phyloP scores from a whole-genome alignment of 2,329 filamentous ascomycete species.

The Celoporthe dispersa region DNA sequence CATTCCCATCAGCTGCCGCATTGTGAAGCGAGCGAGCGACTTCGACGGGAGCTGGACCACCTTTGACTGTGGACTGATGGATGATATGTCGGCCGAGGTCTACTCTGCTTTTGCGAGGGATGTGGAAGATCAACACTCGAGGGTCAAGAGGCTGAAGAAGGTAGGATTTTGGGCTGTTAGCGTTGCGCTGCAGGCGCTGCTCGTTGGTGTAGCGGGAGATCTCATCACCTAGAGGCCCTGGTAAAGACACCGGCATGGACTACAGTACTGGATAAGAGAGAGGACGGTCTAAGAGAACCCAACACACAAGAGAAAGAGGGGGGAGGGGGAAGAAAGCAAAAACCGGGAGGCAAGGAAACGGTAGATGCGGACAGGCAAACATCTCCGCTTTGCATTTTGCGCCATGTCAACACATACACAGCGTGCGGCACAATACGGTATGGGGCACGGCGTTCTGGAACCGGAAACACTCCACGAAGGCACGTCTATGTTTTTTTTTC shows the following conservation, averaged over 20 bases:
- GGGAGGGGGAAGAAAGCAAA: background rate
- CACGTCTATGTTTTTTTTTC: background rate
- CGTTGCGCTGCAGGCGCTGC: conserved; percentile 88
- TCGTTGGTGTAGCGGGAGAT: conserved; percentile 92
- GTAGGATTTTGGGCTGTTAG: conserved; percentile 94
- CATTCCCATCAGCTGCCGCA: conserved; percentile 91
- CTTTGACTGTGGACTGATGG: conserved; percentile 91
- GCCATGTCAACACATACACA: conserved; percentile 6
- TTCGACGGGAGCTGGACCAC: conserved; percentile 96
- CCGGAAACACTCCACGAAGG: conserved; percentile 1
- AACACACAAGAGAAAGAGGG: background rate
- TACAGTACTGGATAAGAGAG: background rate
- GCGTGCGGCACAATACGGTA: conserved; percentile 2
- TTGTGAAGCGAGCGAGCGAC: conserved; percentile 85
- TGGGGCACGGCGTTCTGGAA: conserved; percentile 1
- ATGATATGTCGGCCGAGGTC: conserved; percentile 89
- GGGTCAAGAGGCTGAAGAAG: conserved; percentile 87
- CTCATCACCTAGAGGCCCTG: conserved; percentile 46
- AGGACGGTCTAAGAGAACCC: too few relatives aligned
- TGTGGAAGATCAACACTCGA: conserved; percentile 85
- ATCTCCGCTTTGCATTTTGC: conserved; percentile 3
- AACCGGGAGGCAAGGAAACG: too few relatives aligned
- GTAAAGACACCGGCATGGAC: background rate
- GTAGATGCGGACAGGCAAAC: background rate
- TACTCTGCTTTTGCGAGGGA: conserved; percentile 94